These are phyloP conservation scores for Lasiodiplodia theobromae DNA, from an alignment of 2,329 filamentous ascomycete genomes.

Conservation along the genomic window DNA sequence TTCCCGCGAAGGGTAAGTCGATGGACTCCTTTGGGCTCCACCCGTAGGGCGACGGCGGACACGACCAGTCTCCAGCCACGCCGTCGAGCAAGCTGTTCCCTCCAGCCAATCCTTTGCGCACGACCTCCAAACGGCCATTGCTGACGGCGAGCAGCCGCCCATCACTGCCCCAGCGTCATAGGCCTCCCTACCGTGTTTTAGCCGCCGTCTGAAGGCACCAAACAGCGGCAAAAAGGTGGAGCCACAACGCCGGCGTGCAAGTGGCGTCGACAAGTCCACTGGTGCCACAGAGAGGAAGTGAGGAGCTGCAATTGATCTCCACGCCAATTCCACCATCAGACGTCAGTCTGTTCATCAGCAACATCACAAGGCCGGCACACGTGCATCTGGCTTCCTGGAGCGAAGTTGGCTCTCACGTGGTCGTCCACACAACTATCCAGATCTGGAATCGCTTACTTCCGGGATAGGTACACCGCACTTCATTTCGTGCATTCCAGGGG, in stretches of 20 bases:
- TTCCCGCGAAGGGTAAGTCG: constrained; percentile 19
- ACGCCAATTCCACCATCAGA: neutral
- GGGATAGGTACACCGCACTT: constrained; percentile 12
- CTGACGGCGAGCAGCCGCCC: neutral
- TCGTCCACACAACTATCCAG: neutral
- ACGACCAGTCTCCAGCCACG: constrained; percentile 7
- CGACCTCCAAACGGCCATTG: constrained; percentile 11
- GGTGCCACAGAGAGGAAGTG: constrained; percentile 23
- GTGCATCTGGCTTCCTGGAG: neutral
- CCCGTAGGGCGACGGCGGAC: constrained; percentile 13
- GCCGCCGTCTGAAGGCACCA: constrained; percentile 18
- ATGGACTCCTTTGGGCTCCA: constrained; percentile 22
- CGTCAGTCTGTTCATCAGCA: constrained; percentile 8
- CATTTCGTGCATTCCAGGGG: constrained; percentile 19
- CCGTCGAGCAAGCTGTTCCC: neutral
- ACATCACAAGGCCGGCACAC: constrained; percentile 4
- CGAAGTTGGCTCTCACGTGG: neutral
- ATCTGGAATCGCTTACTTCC: neutral
- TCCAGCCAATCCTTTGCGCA: constrained; percentile 20
- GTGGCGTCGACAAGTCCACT: constrained; percentile 10
- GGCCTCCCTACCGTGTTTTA: constrained; percentile 11
- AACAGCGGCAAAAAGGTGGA: constrained; percentile 21
- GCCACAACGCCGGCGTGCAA: constrained; percentile 7
- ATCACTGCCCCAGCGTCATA: constrained; percentile 18
- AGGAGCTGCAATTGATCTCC: constrained; percentile 22